Base-by-base conservation (phyloP, 768 basidiomycete species). In the Suillus variegatus region DNA sequence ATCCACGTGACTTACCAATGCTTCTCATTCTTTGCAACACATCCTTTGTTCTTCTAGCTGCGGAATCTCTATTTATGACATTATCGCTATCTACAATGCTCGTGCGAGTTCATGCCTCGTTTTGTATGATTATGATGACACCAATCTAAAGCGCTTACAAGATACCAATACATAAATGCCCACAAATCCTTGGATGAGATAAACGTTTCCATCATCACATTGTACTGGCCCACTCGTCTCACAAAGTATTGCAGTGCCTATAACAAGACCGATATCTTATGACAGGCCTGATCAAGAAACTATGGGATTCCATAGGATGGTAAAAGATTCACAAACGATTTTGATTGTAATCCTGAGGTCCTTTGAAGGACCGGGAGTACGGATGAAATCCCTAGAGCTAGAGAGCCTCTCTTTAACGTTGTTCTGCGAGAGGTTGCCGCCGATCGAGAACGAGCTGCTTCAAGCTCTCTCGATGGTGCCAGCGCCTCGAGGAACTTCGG, bases 331-430 rank as follows among this genome's bases (percentile, higher is more conserved):
- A 32, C 18, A 18, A 32, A 52, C 51, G 28, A 32, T 16, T 52
- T 52, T 52, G 8, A 52, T 18, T 18, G 28, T 32, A 52, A 52
- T 18, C 51, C 51, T 52, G 16, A 52, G 28, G 16, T 52, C 51
- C 9, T 32, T 52, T 52, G 32, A 52, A 52, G 28, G 28, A 32
- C 51, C 16, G 8, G 51, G 25, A 52, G 51, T 52, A 18, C 51
- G 8, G 28, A 52, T 32, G 16, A 28, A 52, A 18, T 9, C 25
- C 49, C 14, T 51, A 32, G 32, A 32, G 32, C 73, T 32, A 84
- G 79, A 65, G 85, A 90, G 62, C 92, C 93, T 13, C 76, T 95
- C 2, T 88, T 82, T 72, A 92, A 92, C 9, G 88, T 93, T 70
- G 72, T 93, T 54, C 88, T 92, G 0, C 82, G 94, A 63, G 86